These are phyloP conservation scores for Ceratobasidium sp. DNA, from an alignment of 1,284 basidiomycete genomes.

Conservation along the genomic window DNA sequence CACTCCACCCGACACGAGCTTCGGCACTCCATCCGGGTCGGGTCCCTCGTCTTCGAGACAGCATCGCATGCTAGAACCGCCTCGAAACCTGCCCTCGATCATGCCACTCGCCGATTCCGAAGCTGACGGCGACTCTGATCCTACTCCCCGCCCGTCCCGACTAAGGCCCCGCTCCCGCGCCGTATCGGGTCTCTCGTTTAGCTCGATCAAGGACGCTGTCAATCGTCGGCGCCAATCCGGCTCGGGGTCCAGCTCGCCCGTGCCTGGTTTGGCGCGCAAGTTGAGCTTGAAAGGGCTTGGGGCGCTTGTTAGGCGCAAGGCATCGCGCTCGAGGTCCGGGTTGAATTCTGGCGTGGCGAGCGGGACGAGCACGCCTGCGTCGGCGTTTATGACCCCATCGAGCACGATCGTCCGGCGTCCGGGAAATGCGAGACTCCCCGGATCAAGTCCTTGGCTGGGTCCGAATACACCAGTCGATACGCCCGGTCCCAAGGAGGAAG, in stretches of 20 bases:
- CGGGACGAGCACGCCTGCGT: too few species aligned
- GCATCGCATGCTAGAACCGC: not conserved
- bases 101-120: conserved; percentile 5
- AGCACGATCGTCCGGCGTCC: too few species aligned
- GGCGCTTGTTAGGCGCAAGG: not conserved
- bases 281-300: conserved; percentile 5
- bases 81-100: not conserved
- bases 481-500: not conserved
- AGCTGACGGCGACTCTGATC: not conserved
- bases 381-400: too few species aligned
- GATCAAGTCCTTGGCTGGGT: not conserved
- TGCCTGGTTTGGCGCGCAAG: not conserved
- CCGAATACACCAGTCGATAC: not conserved
- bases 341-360: not conserved
- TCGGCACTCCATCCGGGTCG: not conserved
- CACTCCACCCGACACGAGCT: conserved; percentile 6
- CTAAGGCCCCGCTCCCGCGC: too few species aligned
- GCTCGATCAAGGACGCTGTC: not conserved
- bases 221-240: not conserved
- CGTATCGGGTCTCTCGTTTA: not conserved
- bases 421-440: not conserved
- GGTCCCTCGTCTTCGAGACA: not conserved
- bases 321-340: not conserved
- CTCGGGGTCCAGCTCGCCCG: not conserved
- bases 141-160: not conserved